phyloP scores from a whole-genome alignment of 2,329 filamentous ascomycete genomes.

The Xylaria sp. region DNA sequence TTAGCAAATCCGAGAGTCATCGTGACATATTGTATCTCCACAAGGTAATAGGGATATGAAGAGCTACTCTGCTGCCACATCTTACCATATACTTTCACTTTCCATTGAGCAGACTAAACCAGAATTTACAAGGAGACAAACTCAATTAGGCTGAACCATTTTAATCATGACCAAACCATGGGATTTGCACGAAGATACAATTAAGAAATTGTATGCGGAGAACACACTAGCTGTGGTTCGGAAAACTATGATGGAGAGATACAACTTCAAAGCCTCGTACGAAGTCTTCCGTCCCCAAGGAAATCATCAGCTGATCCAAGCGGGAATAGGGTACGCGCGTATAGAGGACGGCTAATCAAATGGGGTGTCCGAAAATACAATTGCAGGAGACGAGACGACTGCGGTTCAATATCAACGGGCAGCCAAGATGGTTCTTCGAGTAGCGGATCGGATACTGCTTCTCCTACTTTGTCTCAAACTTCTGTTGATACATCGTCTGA shows the following conservation, averaged over 20 bases:
- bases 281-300: constrained; percentile 51
- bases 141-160: not conserved
- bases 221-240: constrained; percentile 45
- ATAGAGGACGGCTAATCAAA: constrained; percentile 59
- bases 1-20: not conserved
- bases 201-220: constrained; percentile 44
- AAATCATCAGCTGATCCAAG: constrained; percentile 20
- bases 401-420: constrained; percentile 20
- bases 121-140: not conserved
- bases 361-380: constrained; percentile 63
- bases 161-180: constrained; percentile 45
- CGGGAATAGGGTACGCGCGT: constrained; percentile 55
- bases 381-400: constrained; percentile 47
- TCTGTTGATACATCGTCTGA: constrained; percentile 4
- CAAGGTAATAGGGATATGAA: not conserved
- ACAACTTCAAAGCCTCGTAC: constrained; percentile 54
- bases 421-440: constrained; percentile 33
- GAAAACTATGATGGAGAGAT: constrained; percentile 46
- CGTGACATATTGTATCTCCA: not conserved
- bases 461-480: constrained; percentile 30
- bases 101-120: constrained; percentile 1
- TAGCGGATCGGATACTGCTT: constrained; percentile 38
- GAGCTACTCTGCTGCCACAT: not conserved
- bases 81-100: constrained; percentile 10
- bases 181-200: constrained; percentile 43